These are phyloP conservation scores for Fusarium beomiforme DNA, from an alignment of 2,329 filamentous ascomycete species.

Conservation along the genomic window DNA sequence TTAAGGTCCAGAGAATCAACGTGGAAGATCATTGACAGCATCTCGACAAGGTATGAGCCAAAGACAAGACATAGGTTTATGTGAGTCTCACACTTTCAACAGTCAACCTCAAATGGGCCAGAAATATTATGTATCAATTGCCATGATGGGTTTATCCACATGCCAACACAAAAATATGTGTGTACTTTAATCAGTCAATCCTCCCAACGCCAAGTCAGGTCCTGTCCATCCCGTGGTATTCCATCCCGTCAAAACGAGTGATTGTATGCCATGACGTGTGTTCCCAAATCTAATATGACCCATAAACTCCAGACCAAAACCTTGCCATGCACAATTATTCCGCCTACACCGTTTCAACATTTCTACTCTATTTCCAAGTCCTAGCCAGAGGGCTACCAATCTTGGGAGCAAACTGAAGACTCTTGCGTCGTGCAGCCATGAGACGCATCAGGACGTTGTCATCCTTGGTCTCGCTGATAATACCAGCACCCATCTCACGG, in stretches of 20 bases:
- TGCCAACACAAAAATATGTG: not conserved
- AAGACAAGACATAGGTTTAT: not conserved
- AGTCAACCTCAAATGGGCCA: not conserved
- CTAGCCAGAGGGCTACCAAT: constrained; percentile 76
- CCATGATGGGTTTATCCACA: constrained; percentile 16
- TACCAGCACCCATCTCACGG: constrained; percentile 54
- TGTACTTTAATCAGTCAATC: constrained; percentile 24
- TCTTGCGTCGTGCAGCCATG: constrained; percentile 79
- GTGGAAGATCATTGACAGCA: not conserved
- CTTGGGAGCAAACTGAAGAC: constrained; percentile 80
- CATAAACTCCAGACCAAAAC: constrained; percentile 26
- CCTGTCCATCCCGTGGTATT: constrained; percentile 40
- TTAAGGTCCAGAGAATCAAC: not conserved
- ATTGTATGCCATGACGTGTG: constrained; percentile 29
- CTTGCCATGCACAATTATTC: constrained; percentile 27
- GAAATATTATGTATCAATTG: not conserved
- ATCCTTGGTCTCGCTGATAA: constrained; percentile 63
- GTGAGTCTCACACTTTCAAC: not conserved
- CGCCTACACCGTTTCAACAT: not conserved
- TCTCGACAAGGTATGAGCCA: not conserved
- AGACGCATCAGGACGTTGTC: constrained; percentile 69
- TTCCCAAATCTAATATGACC: constrained; percentile 21
- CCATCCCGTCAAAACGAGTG: constrained; percentile 37
- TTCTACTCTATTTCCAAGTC: constrained; percentile 55
- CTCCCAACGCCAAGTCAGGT: constrained; percentile 34